These are phyloP conservation scores for Candida gigantensis DNA, from an alignment of 1,139 yeast species.

Conservation along the genomic window DNA sequence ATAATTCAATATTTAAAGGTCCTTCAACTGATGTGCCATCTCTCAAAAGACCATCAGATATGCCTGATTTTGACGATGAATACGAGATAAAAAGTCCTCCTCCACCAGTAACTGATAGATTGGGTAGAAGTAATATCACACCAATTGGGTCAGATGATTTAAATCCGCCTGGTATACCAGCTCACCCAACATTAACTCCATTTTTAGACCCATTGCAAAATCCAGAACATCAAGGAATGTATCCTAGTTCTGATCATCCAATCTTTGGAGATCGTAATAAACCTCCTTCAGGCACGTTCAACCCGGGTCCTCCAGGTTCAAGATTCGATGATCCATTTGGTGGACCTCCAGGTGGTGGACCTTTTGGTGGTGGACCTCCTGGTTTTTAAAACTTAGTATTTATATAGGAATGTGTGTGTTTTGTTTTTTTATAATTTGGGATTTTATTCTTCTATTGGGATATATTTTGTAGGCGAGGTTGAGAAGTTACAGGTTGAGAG, in stretches of 20 bases:
- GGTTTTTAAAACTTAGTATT: not conserved
- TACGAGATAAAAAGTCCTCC: constrained; percentile 35
- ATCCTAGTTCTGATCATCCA: constrained; percentile 53
- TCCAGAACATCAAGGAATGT: constrained; percentile 42
- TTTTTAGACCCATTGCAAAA: constrained; percentile 30
- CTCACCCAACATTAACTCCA: constrained; percentile 44
- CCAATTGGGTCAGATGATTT: constrained; percentile 53
- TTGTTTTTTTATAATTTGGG: not conserved
- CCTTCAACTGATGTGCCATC: constrained; percentile 1
- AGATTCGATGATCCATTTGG: constrained; percentile 53
- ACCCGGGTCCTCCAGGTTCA: constrained; percentile 52
- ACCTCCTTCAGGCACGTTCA: constrained; percentile 24
- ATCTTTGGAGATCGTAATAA: constrained; percentile 33
- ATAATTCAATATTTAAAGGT: constrained; percentile 7
- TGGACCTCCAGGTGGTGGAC: not conserved
- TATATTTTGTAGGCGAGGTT: not conserved
- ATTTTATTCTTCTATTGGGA: not conserved
- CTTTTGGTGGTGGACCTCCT: not conserved
- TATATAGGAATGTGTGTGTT: not conserved
- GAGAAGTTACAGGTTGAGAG: no score
- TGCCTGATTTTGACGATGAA: constrained; percentile 63
- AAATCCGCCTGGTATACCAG: constrained; percentile 49
- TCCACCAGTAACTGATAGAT: constrained; percentile 8
- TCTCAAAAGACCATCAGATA: constrained; percentile 27
- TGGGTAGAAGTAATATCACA: constrained; percentile 17